A percentile compares a stretch with the other conserved stretches of the same genome.
phyloP scores from a whole-genome alignment of 148 eudicot species.

The Limonium bicolor region DNA sequence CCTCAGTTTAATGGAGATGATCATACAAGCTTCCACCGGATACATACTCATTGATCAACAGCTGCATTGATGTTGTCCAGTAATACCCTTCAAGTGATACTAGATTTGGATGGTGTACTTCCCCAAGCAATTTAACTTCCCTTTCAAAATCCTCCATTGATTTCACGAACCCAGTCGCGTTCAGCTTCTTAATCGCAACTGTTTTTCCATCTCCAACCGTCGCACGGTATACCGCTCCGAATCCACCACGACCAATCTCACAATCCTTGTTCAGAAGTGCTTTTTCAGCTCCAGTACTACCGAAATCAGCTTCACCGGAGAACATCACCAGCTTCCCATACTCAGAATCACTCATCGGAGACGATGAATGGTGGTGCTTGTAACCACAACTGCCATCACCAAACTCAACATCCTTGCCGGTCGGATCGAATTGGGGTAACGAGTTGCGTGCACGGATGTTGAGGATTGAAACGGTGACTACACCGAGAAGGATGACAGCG shows the following conservation, averaged over 20 bases:
- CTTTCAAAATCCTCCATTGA: constrained; percentile 72
- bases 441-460: constrained; percentile 52
- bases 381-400: too few species aligned
- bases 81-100: constrained; percentile 71
- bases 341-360: constrained; percentile 48
- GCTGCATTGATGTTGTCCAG: constrained; percentile 68
- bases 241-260: constrained; percentile 82
- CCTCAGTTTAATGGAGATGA: constrained; percentile 70
- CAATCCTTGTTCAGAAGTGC: constrained; percentile 59
- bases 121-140: constrained; percentile 53
- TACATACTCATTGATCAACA: constrained; percentile 52
- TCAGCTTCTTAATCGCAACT: constrained; percentile 81
- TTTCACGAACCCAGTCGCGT: constrained; percentile 49
- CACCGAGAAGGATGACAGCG: constrained; percentile 72
- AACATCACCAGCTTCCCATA: constrained; percentile 96
- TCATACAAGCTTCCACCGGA: constrained; percentile 49
- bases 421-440: constrained; percentile 24
- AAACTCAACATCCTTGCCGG: constrained; percentile 41
- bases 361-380: too few species aligned
- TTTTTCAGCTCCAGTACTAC: constrained; percentile 43
- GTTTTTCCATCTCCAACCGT: constrained; percentile 51
- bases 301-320: constrained; percentile 65
- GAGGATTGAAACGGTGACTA: constrained; percentile 51
- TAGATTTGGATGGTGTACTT: constrained; percentile 46
- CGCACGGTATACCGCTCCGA: constrained; percentile 63